Conservation (phyloP, 768 basidiomycete genomes). For the Amyloporia xantha region DNA sequence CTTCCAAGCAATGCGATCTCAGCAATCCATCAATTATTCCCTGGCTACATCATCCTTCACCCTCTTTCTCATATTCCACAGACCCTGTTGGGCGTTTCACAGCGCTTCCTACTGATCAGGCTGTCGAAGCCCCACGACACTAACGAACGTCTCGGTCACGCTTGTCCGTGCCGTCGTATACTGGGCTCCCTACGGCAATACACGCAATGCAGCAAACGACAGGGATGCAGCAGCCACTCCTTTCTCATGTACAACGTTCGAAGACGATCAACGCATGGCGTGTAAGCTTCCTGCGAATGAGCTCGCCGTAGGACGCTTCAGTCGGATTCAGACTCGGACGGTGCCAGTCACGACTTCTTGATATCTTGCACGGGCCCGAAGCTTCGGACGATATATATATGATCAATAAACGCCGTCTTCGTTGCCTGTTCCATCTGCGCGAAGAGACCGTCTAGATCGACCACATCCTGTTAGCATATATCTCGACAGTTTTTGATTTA, state of each 20-base stretch:
- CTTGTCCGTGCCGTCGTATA: not conserved
- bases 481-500: too few relatives aligned
- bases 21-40: not conserved
- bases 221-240: slow-evolving; percentile 6
- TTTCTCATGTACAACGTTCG: slow-evolving; percentile 7
- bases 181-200: not conserved
- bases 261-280: not conserved
- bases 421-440: too few relatives aligned
- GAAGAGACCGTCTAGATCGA: too few relatives aligned
- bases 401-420: too few relatives aligned
- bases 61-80: not conserved
- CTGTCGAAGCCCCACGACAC: not conserved
- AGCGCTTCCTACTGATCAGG: not conserved
- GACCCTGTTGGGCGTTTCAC: not conserved
- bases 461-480: too few relatives aligned
- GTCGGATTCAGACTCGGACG: slow-evolving; percentile 72
- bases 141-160: not conserved
- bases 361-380: slow-evolving; percentile 49
- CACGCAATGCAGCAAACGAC: slow-evolving; percentile 1
- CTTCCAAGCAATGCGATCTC: not conserved
- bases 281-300: slow-evolving; percentile 52
- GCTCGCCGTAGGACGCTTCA: slow-evolving; percentile 67
- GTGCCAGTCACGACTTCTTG: slow-evolving; percentile 61
- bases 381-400: too few relatives aligned
- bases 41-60: not conserved